Evolutionary conservation across 2,329 filamentous ascomycete species (phyloP), one percentile per base, ranked within the genome.

Genomic region (Trichophyton schoenleinii): DNA sequence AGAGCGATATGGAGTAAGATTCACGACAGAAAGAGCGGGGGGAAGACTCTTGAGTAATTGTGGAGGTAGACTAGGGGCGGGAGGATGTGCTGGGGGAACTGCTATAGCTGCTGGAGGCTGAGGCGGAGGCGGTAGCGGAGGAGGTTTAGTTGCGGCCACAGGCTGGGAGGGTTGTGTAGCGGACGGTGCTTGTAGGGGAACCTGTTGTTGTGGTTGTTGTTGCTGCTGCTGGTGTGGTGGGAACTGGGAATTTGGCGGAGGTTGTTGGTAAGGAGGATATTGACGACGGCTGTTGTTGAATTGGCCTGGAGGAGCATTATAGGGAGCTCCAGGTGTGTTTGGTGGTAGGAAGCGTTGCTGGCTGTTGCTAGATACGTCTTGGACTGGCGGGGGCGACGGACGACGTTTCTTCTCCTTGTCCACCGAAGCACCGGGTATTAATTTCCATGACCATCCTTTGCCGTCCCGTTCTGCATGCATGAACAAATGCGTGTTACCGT

Each of bases 401-500:
- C 74, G 70, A 71, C 83, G 81, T 66, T 78, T 78, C 70, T 77
- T 78, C 66, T 82, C 80, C 66, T 83, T 83, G 65, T 84, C 82
- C 48, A 85, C 81, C 2, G 81, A 82, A 3, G 81, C 78, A 9
- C 80, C 79, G 25, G 80, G 79, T 55, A 83, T 80, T 66, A 85
- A 79, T 61, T 80, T 78, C 83, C 83, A 86, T 59, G 83, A 80
- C 75, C 80, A 84, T 55, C 83, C 83, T 70, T 86, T 86, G 60
- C 83, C 83, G 69, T 79, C 78, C 69, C 76, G 81, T 65, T 84
- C 82, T 15, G 80, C 81, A 66, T 84, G 83, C 69, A 80, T 78
- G 67, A 86, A 86, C 57, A 72, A 78, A 74, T 72, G 81, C 68
- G 71, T 81, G 74, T 75, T 85, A 73, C 68, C 81, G 73, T 71